Conservation (phyloP, 306 rosid genomes). For the Delonix regia region DNA sequence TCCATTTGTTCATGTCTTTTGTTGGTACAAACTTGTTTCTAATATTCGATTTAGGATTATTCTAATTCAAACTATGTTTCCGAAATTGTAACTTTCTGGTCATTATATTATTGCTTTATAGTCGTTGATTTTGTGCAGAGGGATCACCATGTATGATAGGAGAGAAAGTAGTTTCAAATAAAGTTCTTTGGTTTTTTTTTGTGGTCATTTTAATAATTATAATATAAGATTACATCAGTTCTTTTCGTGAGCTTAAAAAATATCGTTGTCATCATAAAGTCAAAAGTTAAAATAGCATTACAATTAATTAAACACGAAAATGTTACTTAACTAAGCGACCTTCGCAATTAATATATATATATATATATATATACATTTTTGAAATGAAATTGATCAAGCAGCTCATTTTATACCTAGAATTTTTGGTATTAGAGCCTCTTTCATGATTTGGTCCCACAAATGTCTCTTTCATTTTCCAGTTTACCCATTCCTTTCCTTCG, state of each 20-base stretch:
- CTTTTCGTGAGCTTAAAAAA: not conserved
- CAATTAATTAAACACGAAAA: not conserved
- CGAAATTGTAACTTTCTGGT: not conserved
- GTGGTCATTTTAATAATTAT: not conserved
- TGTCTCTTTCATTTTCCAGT: not conserved
- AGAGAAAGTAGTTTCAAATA: no score
- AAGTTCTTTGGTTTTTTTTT: no score
- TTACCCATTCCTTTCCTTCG: not conserved
- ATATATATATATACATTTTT: no score
- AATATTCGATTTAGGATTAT: conserved; percentile 25
- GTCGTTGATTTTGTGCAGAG: not conserved
- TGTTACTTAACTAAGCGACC: not conserved
- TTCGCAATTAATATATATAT: not conserved
- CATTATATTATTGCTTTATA: not conserved
- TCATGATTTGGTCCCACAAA: not conserved
- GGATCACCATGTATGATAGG: not conserved
- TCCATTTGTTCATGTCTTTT: not conserved
- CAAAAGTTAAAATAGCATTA: not conserved
- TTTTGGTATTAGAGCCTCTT: no score
- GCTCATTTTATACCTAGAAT: not conserved
- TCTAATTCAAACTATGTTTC: conserved; percentile 6
- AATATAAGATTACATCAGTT: not conserved
- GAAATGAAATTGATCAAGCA: not conserved
- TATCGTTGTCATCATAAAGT: not conserved
- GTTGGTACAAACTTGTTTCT: conserved; percentile 18